A percentile compares a stretch with the other conserved stretches of the same genome.
phyloP scores from a whole-genome alignment of 306 rosid genomes.

The Myrica gale region DNA sequence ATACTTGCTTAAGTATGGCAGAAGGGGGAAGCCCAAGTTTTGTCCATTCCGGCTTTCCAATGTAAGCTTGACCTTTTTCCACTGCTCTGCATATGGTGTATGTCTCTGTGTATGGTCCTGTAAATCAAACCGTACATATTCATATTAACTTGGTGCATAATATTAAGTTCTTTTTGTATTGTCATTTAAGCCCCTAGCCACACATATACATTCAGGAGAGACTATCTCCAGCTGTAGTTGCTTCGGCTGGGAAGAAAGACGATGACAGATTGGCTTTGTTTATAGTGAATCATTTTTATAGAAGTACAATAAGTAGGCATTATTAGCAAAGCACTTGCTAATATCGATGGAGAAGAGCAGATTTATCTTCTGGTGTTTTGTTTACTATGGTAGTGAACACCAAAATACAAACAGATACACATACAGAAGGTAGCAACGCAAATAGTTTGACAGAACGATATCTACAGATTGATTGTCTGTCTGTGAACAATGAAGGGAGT shows the following conservation, averaged over 20 bases:
- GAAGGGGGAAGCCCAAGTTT: constrained; percentile 97
- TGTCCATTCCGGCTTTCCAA: constrained; percentile 96
- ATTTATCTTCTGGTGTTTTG: too few relatives aligned
- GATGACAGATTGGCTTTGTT: neutral
- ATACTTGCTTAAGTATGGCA: constrained; percentile 89
- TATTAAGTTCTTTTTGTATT: too few relatives aligned
- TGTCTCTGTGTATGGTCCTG: neutral
- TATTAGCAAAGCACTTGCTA: neutral
- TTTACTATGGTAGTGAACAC: too few relatives aligned
- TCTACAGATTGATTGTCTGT: too few relatives aligned
- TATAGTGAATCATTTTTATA: neutral
- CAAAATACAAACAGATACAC: too few relatives aligned
- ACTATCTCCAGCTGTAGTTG: neutral
- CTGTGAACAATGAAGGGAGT: too few relatives aligned
- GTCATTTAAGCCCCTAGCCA: neutral
- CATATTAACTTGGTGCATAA: neutral
- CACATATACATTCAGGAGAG: neutral
- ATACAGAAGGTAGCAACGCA: too few relatives aligned
- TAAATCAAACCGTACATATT: neutral
- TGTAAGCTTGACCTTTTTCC: constrained; percentile 54
- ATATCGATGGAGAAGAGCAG: too few relatives aligned
- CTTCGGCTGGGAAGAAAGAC: neutral
- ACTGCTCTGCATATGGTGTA: neutral
- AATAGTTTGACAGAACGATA: too few relatives aligned
- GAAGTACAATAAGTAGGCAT: constrained; percentile 1